Evolutionary conservation across 805 yeast genomes (phyloP).

Genomic region (Pichia thaimueangensis): DNA sequence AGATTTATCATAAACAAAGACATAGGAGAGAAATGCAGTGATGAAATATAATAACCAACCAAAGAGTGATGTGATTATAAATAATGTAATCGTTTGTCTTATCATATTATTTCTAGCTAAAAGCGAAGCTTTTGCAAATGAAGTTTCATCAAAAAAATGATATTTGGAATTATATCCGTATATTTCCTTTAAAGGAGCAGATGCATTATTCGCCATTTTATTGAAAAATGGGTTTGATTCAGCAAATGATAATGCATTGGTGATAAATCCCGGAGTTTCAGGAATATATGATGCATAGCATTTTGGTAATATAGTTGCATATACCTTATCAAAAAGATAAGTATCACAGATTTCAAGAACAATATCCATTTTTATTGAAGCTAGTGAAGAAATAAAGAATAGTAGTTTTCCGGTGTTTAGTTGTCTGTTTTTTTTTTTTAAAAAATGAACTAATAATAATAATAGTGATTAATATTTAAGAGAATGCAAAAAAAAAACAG

Average conservation of each 20-base stretch:
- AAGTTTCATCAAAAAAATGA: slow-evolving; percentile 47
- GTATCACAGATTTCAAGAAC: slow-evolving; percentile 78
- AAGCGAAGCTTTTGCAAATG: slow-evolving; percentile 57
- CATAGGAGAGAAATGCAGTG: slow-evolving; percentile 72
- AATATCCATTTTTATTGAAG: too few species aligned
- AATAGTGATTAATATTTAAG: too few species aligned
- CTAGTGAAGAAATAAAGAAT: too few species aligned
- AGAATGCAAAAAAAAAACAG: too few species aligned
- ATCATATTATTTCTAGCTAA: slow-evolving; percentile 65
- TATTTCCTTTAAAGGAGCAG: slow-evolving; percentile 21
- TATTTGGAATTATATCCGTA: slow-evolving; percentile 45
- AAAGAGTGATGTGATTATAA: slow-evolving; percentile 65
- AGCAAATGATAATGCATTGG: slow-evolving; percentile 18
- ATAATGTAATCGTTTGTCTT: slow-evolving; percentile 66
- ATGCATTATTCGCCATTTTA: not conserved
- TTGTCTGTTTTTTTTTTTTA: too few species aligned
- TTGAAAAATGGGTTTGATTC: not conserved
- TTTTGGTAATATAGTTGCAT: slow-evolving; percentile 63
- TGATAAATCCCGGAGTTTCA: slow-evolving; percentile 22
- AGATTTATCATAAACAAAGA: slow-evolving; percentile 75
- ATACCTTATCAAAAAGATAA: slow-evolving; percentile 64
- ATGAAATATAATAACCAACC: slow-evolving; percentile 79
- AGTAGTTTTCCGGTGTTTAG: too few species aligned
- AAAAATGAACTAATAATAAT: too few species aligned
- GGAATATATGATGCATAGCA: slow-evolving; percentile 35